Percentiles rank a stretch among this genome's conserved stretches.
Conservation (phyloP, 495 filamentous ascomycete species). For the Cladorrhinum samala region DNA sequence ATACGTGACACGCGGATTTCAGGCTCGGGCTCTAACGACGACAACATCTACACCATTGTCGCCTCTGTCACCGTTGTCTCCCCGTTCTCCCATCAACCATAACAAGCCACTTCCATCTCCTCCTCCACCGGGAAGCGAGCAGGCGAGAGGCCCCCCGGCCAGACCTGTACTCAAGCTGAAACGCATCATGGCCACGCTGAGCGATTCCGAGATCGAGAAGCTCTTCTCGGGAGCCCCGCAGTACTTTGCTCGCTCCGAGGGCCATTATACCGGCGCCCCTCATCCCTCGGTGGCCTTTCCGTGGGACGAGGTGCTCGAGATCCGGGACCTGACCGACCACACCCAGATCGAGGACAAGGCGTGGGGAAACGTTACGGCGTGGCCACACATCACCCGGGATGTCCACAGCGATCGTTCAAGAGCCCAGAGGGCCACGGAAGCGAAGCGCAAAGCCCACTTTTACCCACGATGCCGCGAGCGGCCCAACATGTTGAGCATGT, state of each 20-base stretch:
- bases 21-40: not conserved
- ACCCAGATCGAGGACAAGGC: slow-evolving; percentile 49
- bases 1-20: slow-evolving; percentile 5
- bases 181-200: slow-evolving; percentile 53
- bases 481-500: slow-evolving; percentile 71
- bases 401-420: slow-evolving; percentile 36
- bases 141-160: slow-evolving; percentile 30
- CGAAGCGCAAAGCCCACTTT: slow-evolving; percentile 49
- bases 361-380: slow-evolving; percentile 47
- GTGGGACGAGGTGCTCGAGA: slow-evolving; percentile 57
- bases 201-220: slow-evolving; percentile 56
- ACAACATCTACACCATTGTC: slow-evolving; percentile 11
- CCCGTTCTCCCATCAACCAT: slow-evolving; percentile 36
- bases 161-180: slow-evolving; percentile 41
- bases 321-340: slow-evolving; percentile 60
- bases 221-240: slow-evolving; percentile 75
- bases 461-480: slow-evolving; percentile 52
- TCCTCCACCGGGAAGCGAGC: slow-evolving; percentile 42
- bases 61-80: slow-evolving; percentile 24
- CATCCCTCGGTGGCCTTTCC: slow-evolving; percentile 65
- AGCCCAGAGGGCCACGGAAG: slow-evolving; percentile 26
- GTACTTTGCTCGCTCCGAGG: slow-evolving; percentile 55
- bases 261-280: slow-evolving; percentile 46
- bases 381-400: slow-evolving; percentile 44
- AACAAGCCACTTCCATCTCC: slow-evolving; percentile 50